These are phyloP conservation scores for Kitagawia praeruptora DNA, from an alignment of 129 eudicot genomes.

Conservation along the genomic window DNA sequence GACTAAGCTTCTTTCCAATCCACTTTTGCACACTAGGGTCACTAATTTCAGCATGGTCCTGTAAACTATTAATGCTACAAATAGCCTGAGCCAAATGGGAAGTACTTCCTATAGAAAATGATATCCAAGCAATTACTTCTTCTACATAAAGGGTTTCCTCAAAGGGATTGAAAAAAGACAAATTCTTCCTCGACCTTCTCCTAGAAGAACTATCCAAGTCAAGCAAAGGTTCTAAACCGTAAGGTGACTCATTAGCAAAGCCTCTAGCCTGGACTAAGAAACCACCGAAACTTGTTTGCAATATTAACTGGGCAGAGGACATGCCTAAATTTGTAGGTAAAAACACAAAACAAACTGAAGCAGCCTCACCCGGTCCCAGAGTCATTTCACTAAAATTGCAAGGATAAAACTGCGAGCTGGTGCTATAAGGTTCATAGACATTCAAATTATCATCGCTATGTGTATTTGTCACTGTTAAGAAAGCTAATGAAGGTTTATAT, in stretches of 20 bases:
- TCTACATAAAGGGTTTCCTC: conserved; percentile 52
- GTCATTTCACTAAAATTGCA: conserved; percentile 55
- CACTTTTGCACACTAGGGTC: conserved; percentile 26
- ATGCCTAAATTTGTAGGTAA: conserved; percentile 56
- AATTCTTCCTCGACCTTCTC: conserved; percentile 44
- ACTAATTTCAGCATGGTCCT: conserved; percentile 23
- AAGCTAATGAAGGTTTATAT: conserved; percentile 57
- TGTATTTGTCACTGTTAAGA: conserved; percentile 45
- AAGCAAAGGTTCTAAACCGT: conserved; percentile 40
- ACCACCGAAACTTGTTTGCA: conserved; percentile 89
- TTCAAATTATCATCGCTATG: conserved; percentile 29
- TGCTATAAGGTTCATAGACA: conserved; percentile 61
- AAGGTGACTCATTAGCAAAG: conserved; percentile 59
- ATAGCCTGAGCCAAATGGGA: conserved; percentile 36
- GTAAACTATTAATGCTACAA: conserved; percentile 30
- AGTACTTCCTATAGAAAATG: conserved; percentile 42
- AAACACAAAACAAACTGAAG: conserved; percentile 65
- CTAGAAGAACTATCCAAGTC: conserved; percentile 33
- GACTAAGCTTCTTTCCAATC: conserved; percentile 35
- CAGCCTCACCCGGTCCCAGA: conserved; percentile 69
- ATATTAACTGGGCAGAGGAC: conserved; percentile 55
- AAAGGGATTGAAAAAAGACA: conserved; percentile 70
- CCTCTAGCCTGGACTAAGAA: conserved; percentile 70
- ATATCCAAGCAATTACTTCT: conserved; percentile 64
- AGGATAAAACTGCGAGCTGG: conserved; percentile 70